These are phyloP conservation scores for Rozella allomycis DNA, from an alignment of 371 early-diverging fungal species.

Conservation along the genomic window DNA sequence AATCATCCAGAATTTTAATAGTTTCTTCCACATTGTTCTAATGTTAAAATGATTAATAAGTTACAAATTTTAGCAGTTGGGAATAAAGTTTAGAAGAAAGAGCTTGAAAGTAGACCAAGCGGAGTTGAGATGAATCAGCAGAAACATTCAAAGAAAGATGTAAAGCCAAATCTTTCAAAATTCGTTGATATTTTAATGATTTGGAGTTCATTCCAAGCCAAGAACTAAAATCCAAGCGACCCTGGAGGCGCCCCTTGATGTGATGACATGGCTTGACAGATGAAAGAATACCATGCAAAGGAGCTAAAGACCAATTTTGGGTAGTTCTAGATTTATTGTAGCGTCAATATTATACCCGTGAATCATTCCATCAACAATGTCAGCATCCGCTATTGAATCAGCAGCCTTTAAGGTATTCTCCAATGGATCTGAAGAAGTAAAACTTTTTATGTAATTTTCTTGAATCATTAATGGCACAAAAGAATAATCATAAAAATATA, in stretches of 20 bases:
- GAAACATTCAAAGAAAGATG: slow-evolving; percentile 61
- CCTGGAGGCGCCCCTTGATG: slow-evolving; percentile 22
- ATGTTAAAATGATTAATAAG: not conserved
- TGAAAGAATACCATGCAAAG: slow-evolving; percentile 69
- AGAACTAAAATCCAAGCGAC: slow-evolving; percentile 12
- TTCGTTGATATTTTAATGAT: slow-evolving; percentile 40
- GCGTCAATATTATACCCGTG: slow-evolving; percentile 32
- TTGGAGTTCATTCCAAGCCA: slow-evolving; percentile 91
- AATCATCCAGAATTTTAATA: slow-evolving; percentile 64
- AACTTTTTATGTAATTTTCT: slow-evolving; percentile 22
- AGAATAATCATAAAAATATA: slow-evolving; percentile 83
- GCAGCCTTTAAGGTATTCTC: slow-evolving; percentile 48
- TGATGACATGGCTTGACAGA: slow-evolving; percentile 67
- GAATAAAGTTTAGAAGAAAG: not conserved
- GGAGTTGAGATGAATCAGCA: slow-evolving; percentile 58
- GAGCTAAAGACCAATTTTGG: slow-evolving; percentile 81
- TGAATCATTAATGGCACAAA: slow-evolving; percentile 82
- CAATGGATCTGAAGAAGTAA: slow-evolving; percentile 6
- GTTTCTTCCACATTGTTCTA: slow-evolving; percentile 42
- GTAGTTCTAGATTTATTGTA: slow-evolving; percentile 6
- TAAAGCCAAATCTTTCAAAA: slow-evolving; percentile 52
- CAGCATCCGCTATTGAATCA: slow-evolving; percentile 70
- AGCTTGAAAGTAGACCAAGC: slow-evolving; percentile 47
- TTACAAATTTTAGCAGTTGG: slow-evolving; percentile 1
- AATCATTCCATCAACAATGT: slow-evolving; percentile 58